Conservation (phyloP, 352 stramenopile species). For the Globisporangium paddicum region DNA sequence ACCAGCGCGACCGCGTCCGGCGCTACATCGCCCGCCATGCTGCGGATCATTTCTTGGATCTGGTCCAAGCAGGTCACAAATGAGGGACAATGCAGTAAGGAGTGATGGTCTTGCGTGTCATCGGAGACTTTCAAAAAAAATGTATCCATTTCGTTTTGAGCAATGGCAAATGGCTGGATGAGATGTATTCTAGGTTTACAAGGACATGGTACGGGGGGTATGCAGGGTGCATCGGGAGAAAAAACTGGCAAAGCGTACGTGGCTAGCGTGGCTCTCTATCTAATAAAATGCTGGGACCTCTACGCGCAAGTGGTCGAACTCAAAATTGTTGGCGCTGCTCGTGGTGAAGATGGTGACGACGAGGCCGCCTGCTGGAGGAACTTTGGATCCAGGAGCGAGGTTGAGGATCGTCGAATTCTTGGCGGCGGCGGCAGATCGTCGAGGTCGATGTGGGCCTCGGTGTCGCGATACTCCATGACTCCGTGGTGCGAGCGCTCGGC, state of each 20-base stretch:
- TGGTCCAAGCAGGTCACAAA: background rate
- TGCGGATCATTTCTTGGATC: conserved; percentile 40
- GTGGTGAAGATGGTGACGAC: background rate
- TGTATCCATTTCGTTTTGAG: too few relatives aligned
- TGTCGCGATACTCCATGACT: background rate
- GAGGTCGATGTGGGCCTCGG: background rate
- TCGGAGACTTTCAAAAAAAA: background rate
- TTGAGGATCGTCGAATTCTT: background rate
- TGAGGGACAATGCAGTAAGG: background rate
- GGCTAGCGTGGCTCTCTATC: background rate
- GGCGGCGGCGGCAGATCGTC: background rate
- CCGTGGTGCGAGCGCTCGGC: background rate
- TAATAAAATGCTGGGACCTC: background rate
- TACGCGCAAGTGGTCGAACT: conserved; percentile 8
- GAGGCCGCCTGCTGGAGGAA: background rate
- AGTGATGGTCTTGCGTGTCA: background rate
- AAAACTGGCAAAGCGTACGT: background rate
- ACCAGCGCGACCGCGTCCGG: conserved; percentile 29
- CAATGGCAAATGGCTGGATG: too few relatives aligned
- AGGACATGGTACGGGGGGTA: background rate
- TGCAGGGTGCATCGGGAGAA: background rate
- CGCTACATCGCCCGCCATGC: conserved; percentile 36
- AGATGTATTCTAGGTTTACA: conserved; percentile 9
- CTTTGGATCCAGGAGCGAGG: conserved; percentile 2
- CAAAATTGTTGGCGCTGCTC: conserved; percentile 1